Percentiles rank a stretch among this genome's conserved stretches.
phyloP scores from a whole-genome alignment of 2,329 filamentous ascomycete species.

The Exophiala bonariae region DNA sequence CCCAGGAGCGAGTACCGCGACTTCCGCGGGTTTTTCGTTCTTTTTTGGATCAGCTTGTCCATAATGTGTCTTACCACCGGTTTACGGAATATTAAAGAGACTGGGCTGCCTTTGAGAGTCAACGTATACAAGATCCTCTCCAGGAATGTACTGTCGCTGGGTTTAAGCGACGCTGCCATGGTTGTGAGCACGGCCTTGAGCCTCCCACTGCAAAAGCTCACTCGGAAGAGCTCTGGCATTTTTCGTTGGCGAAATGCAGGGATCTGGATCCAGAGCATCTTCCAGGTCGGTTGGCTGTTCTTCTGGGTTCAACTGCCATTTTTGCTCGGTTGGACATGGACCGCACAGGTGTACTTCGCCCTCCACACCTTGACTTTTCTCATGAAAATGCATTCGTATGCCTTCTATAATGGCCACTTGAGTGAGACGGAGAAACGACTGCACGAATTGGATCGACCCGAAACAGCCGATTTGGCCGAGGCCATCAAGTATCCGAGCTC shows the following conservation, averaged over 20 bases:
- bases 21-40: slow-evolving; percentile 94
- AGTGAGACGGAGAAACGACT: slow-evolving; percentile 82
- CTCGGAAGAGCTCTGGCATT: slow-evolving; percentile 56
- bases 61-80: slow-evolving; percentile 98
- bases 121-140: slow-evolving; percentile 88
- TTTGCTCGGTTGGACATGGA: slow-evolving; percentile 89
- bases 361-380: slow-evolving; percentile 87
- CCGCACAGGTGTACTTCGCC: slow-evolving; percentile 90
- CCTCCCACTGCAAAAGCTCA: slow-evolving; percentile 71
- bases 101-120: slow-evolving; percentile 79
- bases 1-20: slow-evolving; percentile 87
- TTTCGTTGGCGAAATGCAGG: slow-evolving; percentile 76
- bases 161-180: slow-evolving; percentile 81
- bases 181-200: slow-evolving; percentile 70
- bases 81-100: slow-evolving; percentile 90
- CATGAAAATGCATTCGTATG: slow-evolving; percentile 99
- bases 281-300: slow-evolving; percentile 74
- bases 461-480: slow-evolving; percentile 52
- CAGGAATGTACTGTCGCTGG: slow-evolving; percentile 84
- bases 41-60: slow-evolving; percentile 95
- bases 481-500: slow-evolving; percentile 74
- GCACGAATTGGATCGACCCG: slow-evolving; percentile 73
- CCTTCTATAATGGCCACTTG: slow-evolving; percentile 96
- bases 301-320: slow-evolving; percentile 88
- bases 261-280: slow-evolving; percentile 79